Conservation (phyloP, 805 yeast genomes). For the Cephaloascus albidus region DNA sequence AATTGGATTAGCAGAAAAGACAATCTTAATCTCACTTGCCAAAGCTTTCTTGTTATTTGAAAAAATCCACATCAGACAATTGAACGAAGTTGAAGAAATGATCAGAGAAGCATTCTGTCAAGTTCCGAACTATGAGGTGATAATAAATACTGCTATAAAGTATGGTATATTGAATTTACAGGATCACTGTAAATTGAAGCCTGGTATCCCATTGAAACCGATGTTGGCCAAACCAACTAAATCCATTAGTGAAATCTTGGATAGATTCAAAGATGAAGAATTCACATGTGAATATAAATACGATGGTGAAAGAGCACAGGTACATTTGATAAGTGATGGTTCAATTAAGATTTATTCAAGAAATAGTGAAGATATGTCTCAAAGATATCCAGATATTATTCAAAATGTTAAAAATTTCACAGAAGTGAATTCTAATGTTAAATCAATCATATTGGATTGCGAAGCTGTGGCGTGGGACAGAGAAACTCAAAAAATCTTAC, state of each 20-base stretch:
- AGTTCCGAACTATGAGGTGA: conserved; percentile 79
- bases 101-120: conserved; percentile 84
- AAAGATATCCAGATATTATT: conserved; percentile 85
- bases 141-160: conserved; percentile 56
- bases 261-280: conserved; percentile 72
- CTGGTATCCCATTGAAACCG: conserved; percentile 94
- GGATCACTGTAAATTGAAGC: conserved; percentile 65
- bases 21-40: conserved; percentile 75
- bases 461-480: conserved; percentile 98
- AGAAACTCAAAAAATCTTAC: conserved; percentile 67
- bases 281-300: conserved; percentile 96
- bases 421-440: conserved; percentile 21
- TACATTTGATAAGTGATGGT: conserved; percentile 64
- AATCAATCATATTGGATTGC: conserved; percentile 76
- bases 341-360: conserved; percentile 75
- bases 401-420: conserved; percentile 56
- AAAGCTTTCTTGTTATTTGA: conserved; percentile 73
- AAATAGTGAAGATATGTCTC: conserved; percentile 95
- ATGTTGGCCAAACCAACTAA: conserved; percentile 98
- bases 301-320: conserved; percentile 97
- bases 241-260: conserved; percentile 83
- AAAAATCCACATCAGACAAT: conserved; percentile 18
- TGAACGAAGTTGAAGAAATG: conserved; percentile 63
- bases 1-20: conserved; percentile 90
- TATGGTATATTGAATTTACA: conserved; percentile 60